Evolutionary conservation across 2,329 filamentous ascomycete species (phyloP).

Genomic region (Hymenoscyphus albidus): DNA sequence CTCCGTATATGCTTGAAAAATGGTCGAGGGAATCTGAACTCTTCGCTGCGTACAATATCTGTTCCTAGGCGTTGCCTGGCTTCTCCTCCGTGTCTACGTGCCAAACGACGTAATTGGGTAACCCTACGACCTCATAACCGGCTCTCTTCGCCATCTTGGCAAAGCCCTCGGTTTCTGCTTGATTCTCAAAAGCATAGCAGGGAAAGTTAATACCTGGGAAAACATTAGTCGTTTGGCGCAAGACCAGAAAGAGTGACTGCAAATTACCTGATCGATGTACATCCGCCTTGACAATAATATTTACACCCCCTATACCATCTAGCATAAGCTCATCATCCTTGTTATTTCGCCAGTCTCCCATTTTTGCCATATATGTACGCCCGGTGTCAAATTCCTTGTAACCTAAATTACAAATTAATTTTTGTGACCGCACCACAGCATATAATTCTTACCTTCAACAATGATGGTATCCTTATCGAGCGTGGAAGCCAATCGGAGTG

Average conservation of each 20-base stretch:
- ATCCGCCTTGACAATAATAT: slow-evolving; percentile 95
- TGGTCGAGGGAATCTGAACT: slow-evolving; percentile 24
- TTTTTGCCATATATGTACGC: slow-evolving; percentile 80
- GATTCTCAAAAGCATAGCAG: slow-evolving; percentile 94
- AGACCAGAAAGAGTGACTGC: not conserved
- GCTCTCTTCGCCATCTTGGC: slow-evolving; percentile 98
- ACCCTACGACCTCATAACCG: slow-evolving; percentile 84
- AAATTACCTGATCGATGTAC: slow-evolving; percentile 82
- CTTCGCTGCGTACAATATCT: slow-evolving; percentile 21
- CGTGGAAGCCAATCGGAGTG: slow-evolving; percentile 65
- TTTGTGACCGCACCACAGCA: not conserved
- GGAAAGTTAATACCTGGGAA: slow-evolving; percentile 89
- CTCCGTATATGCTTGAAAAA: slow-evolving; percentile 35
- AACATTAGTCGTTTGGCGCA: slow-evolving; percentile 26
- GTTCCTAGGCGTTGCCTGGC: slow-evolving; percentile 59
- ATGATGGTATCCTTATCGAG: slow-evolving; percentile 79
- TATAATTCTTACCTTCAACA: slow-evolving; percentile 65
- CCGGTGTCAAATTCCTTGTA: slow-evolving; percentile 93
- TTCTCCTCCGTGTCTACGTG: slow-evolving; percentile 97
- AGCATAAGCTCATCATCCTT: slow-evolving; percentile 90
- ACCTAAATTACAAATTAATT: slow-evolving; percentile 45
- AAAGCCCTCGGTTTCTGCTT: slow-evolving; percentile 97
- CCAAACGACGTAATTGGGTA: slow-evolving; percentile 98
- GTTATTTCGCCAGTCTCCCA: slow-evolving; percentile 90
- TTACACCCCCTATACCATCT: slow-evolving; percentile 94